These are phyloP conservation scores for Haplosporangium sp. DNA, from an alignment of 371 early-diverging fungal species.

Conservation along the genomic window DNA sequence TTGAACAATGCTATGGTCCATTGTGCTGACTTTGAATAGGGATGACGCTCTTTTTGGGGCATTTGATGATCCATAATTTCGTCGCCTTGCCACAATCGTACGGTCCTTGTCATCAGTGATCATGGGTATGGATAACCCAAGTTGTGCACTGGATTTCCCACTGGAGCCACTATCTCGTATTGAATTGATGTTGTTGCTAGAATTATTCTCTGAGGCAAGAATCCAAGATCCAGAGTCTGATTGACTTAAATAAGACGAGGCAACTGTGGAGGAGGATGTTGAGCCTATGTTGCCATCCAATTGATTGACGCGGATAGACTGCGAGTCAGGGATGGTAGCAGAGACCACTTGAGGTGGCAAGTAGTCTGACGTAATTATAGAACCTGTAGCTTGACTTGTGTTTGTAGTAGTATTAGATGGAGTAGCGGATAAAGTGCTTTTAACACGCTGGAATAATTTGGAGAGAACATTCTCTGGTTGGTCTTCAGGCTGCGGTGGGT, in stretches of 20 bases:
- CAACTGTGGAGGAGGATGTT: conserved; percentile 6
- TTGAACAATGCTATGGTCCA: conserved; percentile 49
- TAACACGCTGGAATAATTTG: conserved; percentile 70
- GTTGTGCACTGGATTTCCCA: background rate
- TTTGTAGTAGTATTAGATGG: background rate
- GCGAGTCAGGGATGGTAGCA: background rate
- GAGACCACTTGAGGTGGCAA: background rate
- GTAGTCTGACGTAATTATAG: background rate
- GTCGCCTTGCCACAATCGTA: conserved; percentile 11
- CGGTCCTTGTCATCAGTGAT: conserved; percentile 21
- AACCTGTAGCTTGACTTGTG: background rate
- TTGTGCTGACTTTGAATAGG: conserved; percentile 53
- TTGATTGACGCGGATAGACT: conserved; percentile 1
- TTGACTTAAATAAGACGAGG: background rate
- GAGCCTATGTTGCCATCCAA: background rate
- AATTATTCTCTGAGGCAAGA: conserved; percentile 9
- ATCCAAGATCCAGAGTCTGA: conserved; percentile 37
- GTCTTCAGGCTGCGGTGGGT: conserved; percentile 49
- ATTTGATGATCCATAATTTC: conserved; percentile 2
- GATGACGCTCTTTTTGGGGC: conserved; percentile 48
- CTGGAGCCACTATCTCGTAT: conserved; percentile 4
- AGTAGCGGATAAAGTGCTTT: conserved; percentile 57
- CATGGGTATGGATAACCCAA: conserved; percentile 4
- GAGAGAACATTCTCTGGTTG: conserved; percentile 70
- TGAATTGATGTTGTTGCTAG: background rate